Base-by-base conservation (phyloP, 805 yeast species). In the Starmerella bombicola region DNA sequence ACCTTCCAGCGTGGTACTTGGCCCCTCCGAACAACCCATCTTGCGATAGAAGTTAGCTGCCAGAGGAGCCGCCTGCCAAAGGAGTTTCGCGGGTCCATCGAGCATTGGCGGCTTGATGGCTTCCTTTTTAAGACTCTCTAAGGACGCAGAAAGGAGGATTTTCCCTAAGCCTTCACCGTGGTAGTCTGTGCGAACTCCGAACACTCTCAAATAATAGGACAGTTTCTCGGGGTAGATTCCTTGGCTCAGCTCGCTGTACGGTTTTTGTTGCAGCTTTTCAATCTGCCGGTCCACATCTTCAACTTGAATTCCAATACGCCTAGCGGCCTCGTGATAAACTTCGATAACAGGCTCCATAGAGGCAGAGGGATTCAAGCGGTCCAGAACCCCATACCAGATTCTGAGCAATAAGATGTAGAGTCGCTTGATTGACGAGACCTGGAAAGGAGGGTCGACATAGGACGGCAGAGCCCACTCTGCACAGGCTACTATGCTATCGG, bases 151-250 rank as follows among this genome's bases (percentile, higher is more conserved):
- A 23, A 43, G 19, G 5, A 43, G 33, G 25, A 9, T 5, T 3
- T 32, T 15, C 29, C 47, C 47, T 16, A 43, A 20, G 4, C 40
- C 40, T 5, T 9, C 17, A 20, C 47, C 47, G 25, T 43, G 46
- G 22, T 22, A 20, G 30, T 43, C 46, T 8, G 31, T 25, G 4
- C 45, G 33, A 5, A 43, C 23, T 13, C 42, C 45, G 19, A 43
- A 42, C 3, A 40, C 26, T 16, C 13, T 18, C 33, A 43, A 15
- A 25, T 20, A 40, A 20, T 41, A 43, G 12, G 31, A 7, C 30
- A 32, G 6, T 15, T 36, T 36, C 19, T 16, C n/a, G 5, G 47
- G 47, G 23, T 43, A 43, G 12, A 16, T 29, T 3, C 16, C 28
- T 3, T 15, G n/a, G 13, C 10, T 30, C 3, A 35, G 33, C 8